phyloP scores from a whole-genome alignment of 352 stramenopile species.

The Phytopythium vexans region DNA sequence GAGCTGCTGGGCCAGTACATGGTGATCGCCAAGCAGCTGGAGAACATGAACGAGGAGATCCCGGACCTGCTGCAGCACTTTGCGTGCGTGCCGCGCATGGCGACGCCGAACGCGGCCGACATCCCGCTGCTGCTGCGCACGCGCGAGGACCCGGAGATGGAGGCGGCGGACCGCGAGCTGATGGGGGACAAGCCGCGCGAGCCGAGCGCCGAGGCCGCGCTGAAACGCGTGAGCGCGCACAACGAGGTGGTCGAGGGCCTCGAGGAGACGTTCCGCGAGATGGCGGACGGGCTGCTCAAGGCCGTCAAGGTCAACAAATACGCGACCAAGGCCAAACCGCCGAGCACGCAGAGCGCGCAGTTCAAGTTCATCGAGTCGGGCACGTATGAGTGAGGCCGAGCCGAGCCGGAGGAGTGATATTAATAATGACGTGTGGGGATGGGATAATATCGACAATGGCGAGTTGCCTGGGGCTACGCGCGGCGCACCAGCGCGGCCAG shows the following conservation, averaged over 20 bases:
- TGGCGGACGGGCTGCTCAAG: conserved; percentile 82
- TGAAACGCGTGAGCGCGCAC: conserved; percentile 59
- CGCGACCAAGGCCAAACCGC: conserved; percentile 72
- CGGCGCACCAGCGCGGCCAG: conserved; percentile 15
- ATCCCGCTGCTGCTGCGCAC: conserved; percentile 77
- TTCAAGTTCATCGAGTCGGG: conserved; percentile 89
- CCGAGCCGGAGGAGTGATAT: no score
- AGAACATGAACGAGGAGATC: conserved; percentile 89
- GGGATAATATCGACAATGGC: no score
- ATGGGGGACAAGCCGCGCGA: conserved; percentile 65
- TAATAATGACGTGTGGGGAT: no score
- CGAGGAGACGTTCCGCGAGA: conserved; percentile 82
- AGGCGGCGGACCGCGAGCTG: conserved; percentile 73
- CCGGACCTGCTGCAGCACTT: conserved; percentile 84
- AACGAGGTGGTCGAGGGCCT: conserved; percentile 77
- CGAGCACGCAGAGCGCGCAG: conserved; percentile 70
- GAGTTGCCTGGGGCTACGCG: no score
- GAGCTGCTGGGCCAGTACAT: conserved; percentile 84
- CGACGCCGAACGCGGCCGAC: conserved; percentile 70
- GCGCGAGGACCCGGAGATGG: conserved; percentile 84
- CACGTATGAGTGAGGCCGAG: conserved; percentile 30
- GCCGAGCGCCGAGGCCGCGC: conserved; percentile 61
- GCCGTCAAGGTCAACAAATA: conserved; percentile 85
- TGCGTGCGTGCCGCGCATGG: conserved; percentile 78
- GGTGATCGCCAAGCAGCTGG: conserved; percentile 84